Base-by-base conservation (phyloP, 2,329 filamentous ascomycete species). In the Dactylellina haptotyla region DNA sequence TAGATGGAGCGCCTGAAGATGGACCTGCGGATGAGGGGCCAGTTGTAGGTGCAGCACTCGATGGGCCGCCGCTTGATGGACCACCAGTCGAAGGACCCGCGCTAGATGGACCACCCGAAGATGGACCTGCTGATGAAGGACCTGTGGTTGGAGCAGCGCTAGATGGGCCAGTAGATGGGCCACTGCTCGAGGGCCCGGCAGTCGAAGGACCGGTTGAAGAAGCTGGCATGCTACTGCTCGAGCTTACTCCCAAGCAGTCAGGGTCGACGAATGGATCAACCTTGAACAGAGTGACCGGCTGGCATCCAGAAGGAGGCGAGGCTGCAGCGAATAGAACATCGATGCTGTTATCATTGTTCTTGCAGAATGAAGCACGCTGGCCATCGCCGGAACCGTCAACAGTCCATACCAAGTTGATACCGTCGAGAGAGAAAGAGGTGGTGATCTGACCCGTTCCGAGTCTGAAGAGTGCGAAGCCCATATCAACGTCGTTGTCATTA, bases 391-490 rank as follows among this genome's bases (percentile, higher is more conserved):
- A 23, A 20, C 41, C 41, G 4, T 28, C 20, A 30, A 62, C 37
- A 26, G 18, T 20, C 67, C 67, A 72, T n/a, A 32, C 26, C 23
- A 72, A 41, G 4, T 25, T 58, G 9, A 10, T 28, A 25, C 59
- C 67, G 14, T n/a, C 18, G 46, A 64, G 37, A 9, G 59, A 64
- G 45, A 64, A 72, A 2, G 43, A 32, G 4, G 16, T 46, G 9
- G 67, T 72, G 34, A 65, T 59, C 2, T 57, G 30, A 54, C 67
- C 67, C 25, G 59, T 59, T 53, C 67, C 67, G 2, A 72, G 59
- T 32, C 54, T 53, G 32, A 72, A 59, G 12, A 65, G 34, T n/a
- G 51, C 53, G 20, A 26, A 72, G n/a, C 67, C 67, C 2, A 14
- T 14, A n/a, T 37, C 45, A 6, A 72, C 48, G 41, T 72, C 67